phyloP scores from a whole-genome alignment of 805 yeast species.

The Lipomyces orientalis region DNA sequence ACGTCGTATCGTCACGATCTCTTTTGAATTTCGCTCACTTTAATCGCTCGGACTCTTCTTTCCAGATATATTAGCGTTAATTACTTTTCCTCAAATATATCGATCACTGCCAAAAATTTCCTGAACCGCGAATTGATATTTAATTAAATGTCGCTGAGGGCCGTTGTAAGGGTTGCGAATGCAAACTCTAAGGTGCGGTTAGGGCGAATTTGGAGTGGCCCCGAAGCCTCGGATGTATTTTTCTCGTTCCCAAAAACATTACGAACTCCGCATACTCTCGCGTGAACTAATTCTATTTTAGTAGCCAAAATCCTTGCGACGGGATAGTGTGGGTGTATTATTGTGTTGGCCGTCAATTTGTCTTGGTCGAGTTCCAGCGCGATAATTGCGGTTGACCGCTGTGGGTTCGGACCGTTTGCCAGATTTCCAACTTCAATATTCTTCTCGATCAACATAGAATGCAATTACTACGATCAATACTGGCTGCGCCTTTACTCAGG shows the following conservation, averaged over 20 bases:
- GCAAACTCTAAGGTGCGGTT: too few species aligned
- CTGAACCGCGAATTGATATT: background rate
- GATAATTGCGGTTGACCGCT: background rate
- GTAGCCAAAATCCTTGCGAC: background rate
- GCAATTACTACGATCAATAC: background rate
- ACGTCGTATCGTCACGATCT: background rate
- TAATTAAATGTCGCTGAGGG: background rate
- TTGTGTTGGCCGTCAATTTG: background rate
- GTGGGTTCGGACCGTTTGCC: background rate
- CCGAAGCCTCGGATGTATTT: too few species aligned
- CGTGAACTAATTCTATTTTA: background rate
- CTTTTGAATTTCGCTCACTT: background rate
- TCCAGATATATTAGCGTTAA: background rate
- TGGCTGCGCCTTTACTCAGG: background rate
- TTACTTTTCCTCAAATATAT: background rate
- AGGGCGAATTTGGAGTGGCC: too few species aligned
- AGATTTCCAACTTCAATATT: background rate
- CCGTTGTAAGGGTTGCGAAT: too few species aligned
- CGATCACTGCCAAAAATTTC: background rate
- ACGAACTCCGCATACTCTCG: background rate
- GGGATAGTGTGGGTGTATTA: background rate
- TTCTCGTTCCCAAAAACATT: too few species aligned
- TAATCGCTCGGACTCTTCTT: background rate
- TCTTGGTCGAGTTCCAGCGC: background rate
- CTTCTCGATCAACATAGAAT: background rate